Conservation (phyloP, 495 filamentous ascomycete species). For the Podospora fimiseda region DNA sequence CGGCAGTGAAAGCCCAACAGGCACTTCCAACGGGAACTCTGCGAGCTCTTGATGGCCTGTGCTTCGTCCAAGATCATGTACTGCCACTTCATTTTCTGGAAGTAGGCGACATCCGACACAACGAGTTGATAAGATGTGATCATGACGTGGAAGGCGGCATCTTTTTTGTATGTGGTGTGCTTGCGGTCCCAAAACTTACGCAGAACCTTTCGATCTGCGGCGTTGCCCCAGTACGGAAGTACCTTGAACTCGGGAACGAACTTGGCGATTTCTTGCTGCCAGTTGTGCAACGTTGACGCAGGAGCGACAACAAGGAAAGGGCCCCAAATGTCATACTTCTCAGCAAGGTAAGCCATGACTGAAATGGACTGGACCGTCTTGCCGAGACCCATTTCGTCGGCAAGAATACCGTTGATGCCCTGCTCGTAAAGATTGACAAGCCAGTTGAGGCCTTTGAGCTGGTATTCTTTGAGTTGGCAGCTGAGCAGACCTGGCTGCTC, state of each 20-base stretch:
- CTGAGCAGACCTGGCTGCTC: slow-evolving; percentile 91
- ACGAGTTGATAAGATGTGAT: slow-evolving; percentile 97
- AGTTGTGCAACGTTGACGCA: slow-evolving; percentile 94
- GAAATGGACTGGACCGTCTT: slow-evolving; percentile 99
- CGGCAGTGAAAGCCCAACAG: slow-evolving; percentile 90
- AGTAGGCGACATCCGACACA: slow-evolving; percentile 90
- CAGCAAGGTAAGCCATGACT: slow-evolving; percentile 97
- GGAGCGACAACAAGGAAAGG: slow-evolving; percentile 96
- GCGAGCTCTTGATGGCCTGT: slow-evolving; percentile 97
- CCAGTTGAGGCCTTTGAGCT: slow-evolving; percentile 98
- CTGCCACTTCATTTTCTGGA: slow-evolving; percentile 98
- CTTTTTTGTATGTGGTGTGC: slow-evolving; percentile 87
- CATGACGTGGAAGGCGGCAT: slow-evolving; percentile 90
- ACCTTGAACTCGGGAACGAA: slow-evolving; percentile 94
- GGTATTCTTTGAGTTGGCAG: slow-evolving; percentile 94
- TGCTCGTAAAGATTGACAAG: slow-evolving; percentile 98
- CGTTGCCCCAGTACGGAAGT: slow-evolving; percentile 93
- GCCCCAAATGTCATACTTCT: slow-evolving; percentile 96
- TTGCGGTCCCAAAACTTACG: slow-evolving; percentile 99
- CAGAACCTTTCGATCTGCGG: slow-evolving; percentile 89
- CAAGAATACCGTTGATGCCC: slow-evolving; percentile 98
- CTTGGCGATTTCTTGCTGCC: slow-evolving; percentile 93
- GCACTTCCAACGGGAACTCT: slow-evolving; percentile 94
- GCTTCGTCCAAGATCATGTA: slow-evolving; percentile 99
- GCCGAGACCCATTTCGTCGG: slow-evolving; percentile 98